phyloP scores from a whole-genome alignment of 306 rosid genomes.

The Lathyrus sativus region DNA sequence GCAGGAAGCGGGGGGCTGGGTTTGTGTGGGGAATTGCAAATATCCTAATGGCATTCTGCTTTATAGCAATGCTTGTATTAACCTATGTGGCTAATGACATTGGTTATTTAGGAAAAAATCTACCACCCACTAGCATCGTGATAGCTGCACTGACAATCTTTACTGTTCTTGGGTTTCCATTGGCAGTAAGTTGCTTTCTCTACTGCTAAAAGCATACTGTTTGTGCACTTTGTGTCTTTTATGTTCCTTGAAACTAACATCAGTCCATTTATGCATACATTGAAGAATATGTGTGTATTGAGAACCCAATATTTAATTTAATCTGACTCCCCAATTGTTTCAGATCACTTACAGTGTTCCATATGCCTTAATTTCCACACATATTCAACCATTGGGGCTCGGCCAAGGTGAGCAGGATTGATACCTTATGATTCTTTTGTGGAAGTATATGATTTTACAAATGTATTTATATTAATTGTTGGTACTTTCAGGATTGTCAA shows the following conservation, averaged over 20 bases:
- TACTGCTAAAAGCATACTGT: slow-evolving; percentile 36
- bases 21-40: slow-evolving; percentile 90
- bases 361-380: slow-evolving; percentile 80
- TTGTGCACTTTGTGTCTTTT: slow-evolving; percentile 17
- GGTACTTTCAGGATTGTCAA: slow-evolving; percentile 77
- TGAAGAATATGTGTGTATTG: slow-evolving; percentile 10
- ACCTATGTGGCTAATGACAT: slow-evolving; percentile 66
- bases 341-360: slow-evolving; percentile 96
- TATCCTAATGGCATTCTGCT: slow-evolving; percentile 81
- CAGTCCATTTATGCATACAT: slow-evolving; percentile 15
- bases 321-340: slow-evolving; percentile 44
- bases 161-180: slow-evolving; percentile 83
- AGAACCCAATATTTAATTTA: slow-evolving; percentile 26
- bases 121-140: slow-evolving; percentile 70
- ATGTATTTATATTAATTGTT: slow-evolving; percentile 37
- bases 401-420: slow-evolving; percentile 72
- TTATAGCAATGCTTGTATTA: slow-evolving; percentile 68
- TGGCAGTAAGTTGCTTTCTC: slow-evolving; percentile 66
- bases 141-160: slow-evolving; percentile 64
- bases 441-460: slow-evolving; percentile 20
- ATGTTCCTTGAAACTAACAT: slow-evolving; percentile 12
- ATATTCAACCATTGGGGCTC: slow-evolving; percentile 84
- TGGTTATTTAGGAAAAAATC: slow-evolving; percentile 53
- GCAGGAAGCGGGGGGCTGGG: slow-evolving; percentile 87
- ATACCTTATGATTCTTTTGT: slow-evolving; percentile 26